Evolutionary conservation across 1,139 yeast species (phyloP).

Genomic region (Nakaseomyces bracarensis): DNA sequence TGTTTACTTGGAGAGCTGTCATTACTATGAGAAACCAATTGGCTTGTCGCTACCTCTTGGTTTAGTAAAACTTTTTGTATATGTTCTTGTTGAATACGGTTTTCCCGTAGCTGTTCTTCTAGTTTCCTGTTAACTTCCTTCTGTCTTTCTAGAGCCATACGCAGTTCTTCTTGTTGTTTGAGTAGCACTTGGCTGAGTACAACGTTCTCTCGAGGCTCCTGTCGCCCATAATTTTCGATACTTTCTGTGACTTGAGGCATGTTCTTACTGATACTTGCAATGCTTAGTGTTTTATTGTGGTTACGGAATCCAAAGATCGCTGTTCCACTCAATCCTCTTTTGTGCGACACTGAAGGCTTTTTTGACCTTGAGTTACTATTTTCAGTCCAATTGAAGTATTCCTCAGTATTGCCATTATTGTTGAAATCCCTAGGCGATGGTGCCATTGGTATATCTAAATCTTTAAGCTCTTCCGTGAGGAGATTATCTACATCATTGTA

Average conservation of each 20-base stretch:
- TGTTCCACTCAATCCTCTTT: slow-evolving; percentile 45
- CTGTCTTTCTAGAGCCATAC: slow-evolving; percentile 27
- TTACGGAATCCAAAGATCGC: slow-evolving; percentile 55
- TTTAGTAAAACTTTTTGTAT: slow-evolving; percentile 22
- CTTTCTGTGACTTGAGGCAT: slow-evolving; percentile 4
- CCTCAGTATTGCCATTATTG: slow-evolving; percentile 3
- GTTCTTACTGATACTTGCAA: slow-evolving; percentile 20
- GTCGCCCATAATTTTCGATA: neutral
- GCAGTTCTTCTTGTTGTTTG: slow-evolving; percentile 28
- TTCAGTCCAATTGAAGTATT: slow-evolving; percentile 9
- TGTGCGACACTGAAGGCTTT: slow-evolving; percentile 19
- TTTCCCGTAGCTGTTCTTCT: slow-evolving; percentile 25
- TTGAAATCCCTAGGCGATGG: slow-evolving; percentile 12
- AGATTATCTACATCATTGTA: slow-evolving; percentile 27
- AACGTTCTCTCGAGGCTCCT: slow-evolving; percentile 2
- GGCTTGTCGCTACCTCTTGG: slow-evolving; percentile 20
- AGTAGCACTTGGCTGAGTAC: slow-evolving; percentile 19
- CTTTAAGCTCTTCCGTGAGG: slow-evolving; percentile 26
- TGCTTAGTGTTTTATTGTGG: slow-evolving; percentile 43
- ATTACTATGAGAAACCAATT: slow-evolving; percentile 11
- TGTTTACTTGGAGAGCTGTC: slow-evolving; percentile 1
- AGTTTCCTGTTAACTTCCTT: slow-evolving; percentile 26
- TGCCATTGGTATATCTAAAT: slow-evolving; percentile 28
- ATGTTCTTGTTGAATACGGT: slow-evolving; percentile 25
- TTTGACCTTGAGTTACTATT: neutral